Conservation (phyloP, 2,329 filamentous ascomycete genomes). For the Pseudogymnoascus destructans region DNA sequence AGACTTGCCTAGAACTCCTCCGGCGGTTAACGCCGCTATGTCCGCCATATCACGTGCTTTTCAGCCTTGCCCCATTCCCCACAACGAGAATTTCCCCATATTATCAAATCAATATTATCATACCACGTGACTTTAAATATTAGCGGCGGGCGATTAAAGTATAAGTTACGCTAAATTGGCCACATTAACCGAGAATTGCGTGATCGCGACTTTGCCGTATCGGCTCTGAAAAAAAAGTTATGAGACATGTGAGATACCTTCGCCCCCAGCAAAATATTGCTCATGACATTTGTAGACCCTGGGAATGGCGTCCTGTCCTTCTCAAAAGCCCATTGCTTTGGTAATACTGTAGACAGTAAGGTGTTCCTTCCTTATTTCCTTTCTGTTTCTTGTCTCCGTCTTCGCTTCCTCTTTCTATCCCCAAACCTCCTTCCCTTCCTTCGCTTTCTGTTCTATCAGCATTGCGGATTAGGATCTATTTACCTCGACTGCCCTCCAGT, state of each 20-base stretch:
- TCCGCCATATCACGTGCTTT: neutral
- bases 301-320: neutral
- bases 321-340: neutral
- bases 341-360: slow-evolving; percentile 8
- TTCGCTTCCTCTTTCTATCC: slow-evolving; percentile 9
- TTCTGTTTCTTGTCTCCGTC: slow-evolving; percentile 16
- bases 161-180: slow-evolving; percentile 5
- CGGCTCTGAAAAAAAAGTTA: slow-evolving; percentile 12
- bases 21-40: neutral
- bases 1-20: neutral
- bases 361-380: slow-evolving; percentile 11
- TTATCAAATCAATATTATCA: neutral
- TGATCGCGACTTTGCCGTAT: slow-evolving; percentile 13
- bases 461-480: slow-evolving; percentile 1
- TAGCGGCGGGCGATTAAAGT: neutral
- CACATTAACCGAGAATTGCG: slow-evolving; percentile 3
- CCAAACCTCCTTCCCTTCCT: slow-evolving; percentile 3
- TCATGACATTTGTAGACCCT: slow-evolving; percentile 6
- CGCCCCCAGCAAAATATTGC: slow-evolving; percentile 7
- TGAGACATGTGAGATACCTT: slow-evolving; percentile 10
- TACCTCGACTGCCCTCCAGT: neutral
- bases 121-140: neutral
- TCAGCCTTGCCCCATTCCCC: neutral
- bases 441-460: neutral
- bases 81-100: neutral